A percentile compares a stretch with the other conserved stretches of the same genome.
Conservation (phyloP, 2,329 filamentous ascomycete species). For the Fusarium sp. region DNA sequence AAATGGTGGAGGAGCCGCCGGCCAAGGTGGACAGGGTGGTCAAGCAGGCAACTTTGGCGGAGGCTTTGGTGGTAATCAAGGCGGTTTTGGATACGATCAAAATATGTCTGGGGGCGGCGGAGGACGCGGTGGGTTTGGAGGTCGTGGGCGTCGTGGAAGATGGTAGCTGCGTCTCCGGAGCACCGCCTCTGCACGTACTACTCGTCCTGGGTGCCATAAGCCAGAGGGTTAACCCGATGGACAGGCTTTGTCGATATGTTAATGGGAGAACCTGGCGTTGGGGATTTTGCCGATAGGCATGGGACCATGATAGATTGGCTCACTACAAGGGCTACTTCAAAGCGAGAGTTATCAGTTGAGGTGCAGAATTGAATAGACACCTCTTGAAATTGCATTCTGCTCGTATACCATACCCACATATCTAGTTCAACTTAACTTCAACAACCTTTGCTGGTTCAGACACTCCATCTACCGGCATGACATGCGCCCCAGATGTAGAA, state of each 20-base stretch:
- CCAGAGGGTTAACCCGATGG: constrained; percentile 1
- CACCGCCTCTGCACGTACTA: neutral
- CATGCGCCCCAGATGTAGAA: constrained; percentile 31
- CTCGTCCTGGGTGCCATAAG: neutral
- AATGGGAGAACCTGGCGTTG: constrained; percentile 47
- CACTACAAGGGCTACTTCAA: constrained; percentile 23
- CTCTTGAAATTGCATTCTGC: constrained; percentile 9
- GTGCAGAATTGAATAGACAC: constrained; percentile 15
- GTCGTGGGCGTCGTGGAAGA: constrained; percentile 47
- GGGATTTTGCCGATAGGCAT: constrained; percentile 42
- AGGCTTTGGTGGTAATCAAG: constrained; percentile 67
- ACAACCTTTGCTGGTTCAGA: constrained; percentile 42
- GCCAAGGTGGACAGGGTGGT: constrained; percentile 59
- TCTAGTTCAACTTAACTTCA: constrained; percentile 23
- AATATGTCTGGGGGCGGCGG: constrained; percentile 58
- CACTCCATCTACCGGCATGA: constrained; percentile 32
- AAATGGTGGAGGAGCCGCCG: constrained; percentile 58
- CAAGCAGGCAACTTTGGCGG: constrained; percentile 67
- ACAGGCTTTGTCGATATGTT: constrained; percentile 40
- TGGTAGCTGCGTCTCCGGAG: constrained; percentile 28
- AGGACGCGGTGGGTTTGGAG: constrained; percentile 53
- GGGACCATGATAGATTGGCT: constrained; percentile 40
- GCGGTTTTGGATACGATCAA: constrained; percentile 65
- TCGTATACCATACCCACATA: neutral
- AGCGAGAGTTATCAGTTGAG: constrained; percentile 17